Base-by-base conservation (phyloP, 2,329 filamentous ascomycete species). In the Apiospora marii region DNA sequence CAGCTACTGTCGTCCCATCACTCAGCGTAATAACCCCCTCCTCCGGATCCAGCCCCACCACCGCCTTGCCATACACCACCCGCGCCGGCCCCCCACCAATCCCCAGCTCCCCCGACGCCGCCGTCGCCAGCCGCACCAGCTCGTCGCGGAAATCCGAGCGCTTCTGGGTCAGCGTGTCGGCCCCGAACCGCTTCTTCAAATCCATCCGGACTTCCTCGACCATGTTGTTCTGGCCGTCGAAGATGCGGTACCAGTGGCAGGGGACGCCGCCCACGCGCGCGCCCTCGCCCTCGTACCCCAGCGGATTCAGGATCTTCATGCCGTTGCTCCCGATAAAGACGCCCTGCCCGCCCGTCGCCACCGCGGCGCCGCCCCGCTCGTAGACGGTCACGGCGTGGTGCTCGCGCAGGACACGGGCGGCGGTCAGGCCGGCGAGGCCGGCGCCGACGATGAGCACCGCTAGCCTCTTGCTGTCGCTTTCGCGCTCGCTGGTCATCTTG, bases 151-250 rank as follows among this genome's bases (percentile, higher is more conserved):
- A 75, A 72, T 85, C 84, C 64, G 83, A 82, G 24, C 83, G 78
- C 72, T 85, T 83, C 71, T 83, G 84, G 58, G 84, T 76, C 64
- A 85, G 79, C 12, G 81, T 78, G 69, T 84, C 80, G 7, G 81
- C 82, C 4, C 81, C 83, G 72, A 82, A 84, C 37, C 78, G 76
- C 13, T 72, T 75, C 34, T 75, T 79, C 0, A 64, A 10, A 16
- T 75, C 74, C 22, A 83, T 74, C 2, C 77, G 74, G 27, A 84
- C 12, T 3, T 41, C 58, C 34, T 41, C 19, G 58, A n/a, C 4
- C 34, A 13, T 41, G 0, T 13, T 3, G 27, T 37, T 49, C 24
- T 14, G 10, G 73, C 69, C 19, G 77, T 69, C 44, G 74, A 72
- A n/a, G 73, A 77, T 16, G 75, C 74, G 12, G 75, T 71, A 0